These are phyloP conservation scores for Aspergillus eucalypticola DNA, from an alignment of 2,329 filamentous ascomycete species.

Conservation along the genomic window DNA sequence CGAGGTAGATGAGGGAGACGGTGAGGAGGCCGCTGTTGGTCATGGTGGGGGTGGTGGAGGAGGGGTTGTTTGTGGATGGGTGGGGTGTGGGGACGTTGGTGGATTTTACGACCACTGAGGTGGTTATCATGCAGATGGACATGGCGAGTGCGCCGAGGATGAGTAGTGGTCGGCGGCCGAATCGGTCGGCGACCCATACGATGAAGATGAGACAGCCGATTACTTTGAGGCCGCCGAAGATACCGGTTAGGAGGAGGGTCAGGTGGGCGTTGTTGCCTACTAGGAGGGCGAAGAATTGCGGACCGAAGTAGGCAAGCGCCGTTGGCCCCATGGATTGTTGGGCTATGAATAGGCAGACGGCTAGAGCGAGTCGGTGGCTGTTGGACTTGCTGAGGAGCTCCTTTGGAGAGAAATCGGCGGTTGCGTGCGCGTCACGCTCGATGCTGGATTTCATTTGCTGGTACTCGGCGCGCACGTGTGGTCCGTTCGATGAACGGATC, in stretches of 20 bases:
- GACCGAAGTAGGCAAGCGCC: constrained; percentile 57
- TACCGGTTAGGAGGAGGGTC: constrained; percentile 53
- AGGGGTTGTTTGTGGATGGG: not conserved
- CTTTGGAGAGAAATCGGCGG: constrained; percentile 44
- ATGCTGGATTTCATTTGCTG: constrained; percentile 53
- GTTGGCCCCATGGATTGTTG: constrained; percentile 58
- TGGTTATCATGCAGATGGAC: constrained; percentile 50
- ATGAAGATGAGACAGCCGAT: constrained; percentile 53
- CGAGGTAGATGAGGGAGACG: constrained; percentile 57
- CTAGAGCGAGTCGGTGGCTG: constrained; percentile 46
- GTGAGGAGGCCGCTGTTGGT: constrained; percentile 53
- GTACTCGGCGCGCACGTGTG: constrained; percentile 47
- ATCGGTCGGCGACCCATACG: constrained; percentile 54
- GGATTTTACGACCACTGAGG: constrained; percentile 49
- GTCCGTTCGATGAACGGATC: constrained; percentile 50
- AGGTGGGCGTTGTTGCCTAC: constrained; percentile 49
- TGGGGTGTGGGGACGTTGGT: constrained; percentile 33
- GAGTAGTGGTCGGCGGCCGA: constrained; percentile 55
- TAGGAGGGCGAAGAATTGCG: constrained; percentile 56
- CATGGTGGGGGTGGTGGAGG: constrained; percentile 32
- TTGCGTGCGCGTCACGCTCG: constrained; percentile 48
- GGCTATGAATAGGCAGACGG: constrained; percentile 51
- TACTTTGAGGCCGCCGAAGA: constrained; percentile 58
- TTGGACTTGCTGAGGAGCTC: constrained; percentile 52
- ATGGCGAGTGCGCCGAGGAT: constrained; percentile 49